Evolutionary conservation across 2,329 filamentous ascomycete genomes (phyloP), one percentile per base, ranked within the genome.

Genomic region (Cadophora sp.): DNA sequence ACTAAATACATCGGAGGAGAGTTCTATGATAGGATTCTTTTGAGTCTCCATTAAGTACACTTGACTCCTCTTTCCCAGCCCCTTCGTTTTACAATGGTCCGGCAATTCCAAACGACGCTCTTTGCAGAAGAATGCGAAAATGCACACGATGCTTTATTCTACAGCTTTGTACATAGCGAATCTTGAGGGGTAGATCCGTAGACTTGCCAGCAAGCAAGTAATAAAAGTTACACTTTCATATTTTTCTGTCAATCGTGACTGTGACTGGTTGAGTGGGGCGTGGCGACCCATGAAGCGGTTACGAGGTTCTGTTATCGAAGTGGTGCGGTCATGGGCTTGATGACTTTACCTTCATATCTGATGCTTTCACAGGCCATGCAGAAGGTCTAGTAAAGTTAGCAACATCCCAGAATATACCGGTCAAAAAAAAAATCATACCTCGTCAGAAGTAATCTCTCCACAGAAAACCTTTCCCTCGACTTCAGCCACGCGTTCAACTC

Each of bases 401-500:
- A 36, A 50, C 16, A 20, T 16, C n/a, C 47, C 14, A 1, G 27
- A 48, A 59, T 2, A 51, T 63, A 20, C 18, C 4, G n/a, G 27
- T 1, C 6, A 62, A 13, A 33, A 14, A 62, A 13, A 33, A 1
- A 9, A 39, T 24, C 64, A 73, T 72, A 76, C 81, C 81, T 76
- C 11, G 74, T 77, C 41, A 78, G 71, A 59, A 79, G 70, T 41
- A 78, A 64, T 59, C 66, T 70, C 68, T 76, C 72, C 27, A 74
- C 62, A 60, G 72, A 64, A 8, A 65, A 68, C 56, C 76, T 77
- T 63, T 78, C 70, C 67, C 77, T 80, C 14, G 75, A 73, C 51
- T 74, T 72, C 43, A 83, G 71, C 82, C 82, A 84, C 45, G 68
- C 71, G 30, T 67, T 66, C 65, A 85, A 71, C 39, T 75, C 72